Conservation (phyloP, 352 stramenopile species). For the Pythium insidiosum region DNA sequence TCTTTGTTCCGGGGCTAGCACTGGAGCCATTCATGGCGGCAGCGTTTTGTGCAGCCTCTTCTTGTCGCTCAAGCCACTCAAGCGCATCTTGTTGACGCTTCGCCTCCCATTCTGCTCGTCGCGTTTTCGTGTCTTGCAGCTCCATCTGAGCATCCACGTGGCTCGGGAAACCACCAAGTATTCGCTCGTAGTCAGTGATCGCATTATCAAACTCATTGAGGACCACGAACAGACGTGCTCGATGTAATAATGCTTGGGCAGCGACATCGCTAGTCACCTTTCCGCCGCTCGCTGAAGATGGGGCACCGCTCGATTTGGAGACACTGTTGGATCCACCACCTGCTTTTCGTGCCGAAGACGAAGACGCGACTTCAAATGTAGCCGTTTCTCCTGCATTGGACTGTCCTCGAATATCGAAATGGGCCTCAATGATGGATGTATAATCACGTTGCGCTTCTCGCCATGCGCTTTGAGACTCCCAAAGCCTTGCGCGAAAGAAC, state of each 20-base stretch:
- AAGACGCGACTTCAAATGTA: background rate
- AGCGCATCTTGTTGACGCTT: slow-evolving; percentile 38
- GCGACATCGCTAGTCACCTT: slow-evolving; percentile 39
- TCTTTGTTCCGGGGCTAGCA: background rate
- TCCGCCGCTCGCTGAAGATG: too few species aligned
- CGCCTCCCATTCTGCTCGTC: slow-evolving; percentile 28
- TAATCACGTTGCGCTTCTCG: slow-evolving; percentile 48
- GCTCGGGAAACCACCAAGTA: slow-evolving; percentile 52
- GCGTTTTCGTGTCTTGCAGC: slow-evolving; percentile 38
- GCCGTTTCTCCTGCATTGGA: slow-evolving; percentile 4
- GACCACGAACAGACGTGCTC: slow-evolving; percentile 35
- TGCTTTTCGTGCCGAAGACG: background rate
- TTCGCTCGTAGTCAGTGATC: slow-evolving; percentile 49
- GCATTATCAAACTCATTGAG: slow-evolving; percentile 48
- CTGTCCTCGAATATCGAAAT: slow-evolving; percentile 29
- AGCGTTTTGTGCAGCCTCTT: slow-evolving; percentile 11
- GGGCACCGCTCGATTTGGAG: background rate
- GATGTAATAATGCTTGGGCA: slow-evolving; percentile 36
- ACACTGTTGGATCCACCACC: too few species aligned
- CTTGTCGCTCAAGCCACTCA: slow-evolving; percentile 23
- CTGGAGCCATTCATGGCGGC: slow-evolving; percentile 1
- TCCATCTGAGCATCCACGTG: slow-evolving; percentile 78
- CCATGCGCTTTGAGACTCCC: slow-evolving; percentile 26
- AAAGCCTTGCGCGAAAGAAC: slow-evolving; percentile 50
- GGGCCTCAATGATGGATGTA: slow-evolving; percentile 57